Evolutionary conservation across 352 stramenopile genomes (phyloP), one percentile per base, ranked within the genome.

Genomic region (Globisporangium orthogonon): DNA sequence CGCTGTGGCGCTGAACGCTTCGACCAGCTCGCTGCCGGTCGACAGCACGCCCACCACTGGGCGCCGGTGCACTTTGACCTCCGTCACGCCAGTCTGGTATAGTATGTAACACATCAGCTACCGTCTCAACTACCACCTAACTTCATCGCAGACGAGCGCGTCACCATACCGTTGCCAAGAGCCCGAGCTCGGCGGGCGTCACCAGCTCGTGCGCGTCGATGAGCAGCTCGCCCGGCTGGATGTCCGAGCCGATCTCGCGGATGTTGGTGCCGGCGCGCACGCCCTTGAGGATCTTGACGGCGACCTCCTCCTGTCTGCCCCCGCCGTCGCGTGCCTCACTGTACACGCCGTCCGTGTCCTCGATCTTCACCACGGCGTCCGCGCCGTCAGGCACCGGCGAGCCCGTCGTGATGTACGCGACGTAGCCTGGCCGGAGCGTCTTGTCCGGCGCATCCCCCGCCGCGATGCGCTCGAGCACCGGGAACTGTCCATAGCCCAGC

Each of bases 361-460:
- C 96, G 44, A 98, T 83, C 62, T 97, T 96, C 28, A 98, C 91
- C 2, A 98, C 94, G 29, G 89, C 93, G 67, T 98, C 87, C 13
- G 87, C 94, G 15, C 75, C 78, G 1, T 92, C 69, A 0, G 95
- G 94, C 46, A 99, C 76, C 0, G 91, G 75, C 2, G 89, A 95
- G 10, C 96, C 96, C 23, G 96, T 99, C n/a, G 95, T 98, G 49
- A 99, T 93, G 72, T 98, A 99, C 37, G 73, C 60, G 33, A 93
- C 83, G 58, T 88, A 62, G 3, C 73, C 78, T 7, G 73, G 3
- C 13, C 56, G 51, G 18, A 94, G 71, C 3, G 63, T 39, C 44
- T 55, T 74, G 4, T 54, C 47, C 0, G 82, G 83, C 18, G 72
- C 54, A n/a, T 79, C 62, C 4, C 85, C 87, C 7, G 87, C 87